These are phyloP conservation scores for Triglochin maritima DNA, from an alignment of 106 monocot genomes.

Conservation along the genomic window DNA sequence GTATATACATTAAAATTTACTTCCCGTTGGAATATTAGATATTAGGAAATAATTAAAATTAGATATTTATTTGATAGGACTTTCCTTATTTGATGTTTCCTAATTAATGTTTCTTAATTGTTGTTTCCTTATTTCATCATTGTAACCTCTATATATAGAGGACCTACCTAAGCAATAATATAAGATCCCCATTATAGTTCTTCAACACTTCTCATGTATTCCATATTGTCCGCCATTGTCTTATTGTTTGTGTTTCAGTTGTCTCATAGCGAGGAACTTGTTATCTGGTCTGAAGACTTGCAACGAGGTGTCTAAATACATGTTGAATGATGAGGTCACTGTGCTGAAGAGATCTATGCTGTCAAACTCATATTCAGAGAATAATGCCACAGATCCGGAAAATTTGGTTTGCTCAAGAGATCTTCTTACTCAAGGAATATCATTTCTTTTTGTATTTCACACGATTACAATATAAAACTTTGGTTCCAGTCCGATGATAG, in stretches of 20 bases:
- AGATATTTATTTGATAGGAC: too few species aligned
- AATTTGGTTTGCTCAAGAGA: conserved; percentile 32
- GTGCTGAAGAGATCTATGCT: conserved; percentile 29
- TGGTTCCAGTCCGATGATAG: too few species aligned
- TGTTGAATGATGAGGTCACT: conserved; percentile 47
- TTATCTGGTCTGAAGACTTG: conserved; percentile 93
- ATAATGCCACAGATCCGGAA: conserved; percentile 45
- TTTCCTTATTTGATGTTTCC: not conserved
- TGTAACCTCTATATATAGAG: too few species aligned
- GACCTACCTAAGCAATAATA: too few species aligned
- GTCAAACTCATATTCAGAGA: conserved; percentile 33
- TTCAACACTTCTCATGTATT: not conserved
- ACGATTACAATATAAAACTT: not conserved
- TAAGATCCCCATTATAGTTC: not conserved
- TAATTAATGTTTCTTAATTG: not conserved
- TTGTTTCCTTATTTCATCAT: not conserved
- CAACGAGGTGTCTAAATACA: conserved; percentile 69
- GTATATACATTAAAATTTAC: too few species aligned
- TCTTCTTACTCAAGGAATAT: not conserved
- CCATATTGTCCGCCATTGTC: not conserved
- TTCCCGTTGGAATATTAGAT: not conserved
- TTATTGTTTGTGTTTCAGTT: conserved; percentile 44
- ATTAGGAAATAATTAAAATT: too few species aligned
- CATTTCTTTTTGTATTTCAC: not conserved
- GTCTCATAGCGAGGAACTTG: conserved; percentile 90